Percentiles rank a stretch among this genome's conserved stretches.
These are phyloP conservation scores for Penicillium canescens DNA, from an alignment of 495 filamentous ascomycete genomes.

Conservation along the genomic window DNA sequence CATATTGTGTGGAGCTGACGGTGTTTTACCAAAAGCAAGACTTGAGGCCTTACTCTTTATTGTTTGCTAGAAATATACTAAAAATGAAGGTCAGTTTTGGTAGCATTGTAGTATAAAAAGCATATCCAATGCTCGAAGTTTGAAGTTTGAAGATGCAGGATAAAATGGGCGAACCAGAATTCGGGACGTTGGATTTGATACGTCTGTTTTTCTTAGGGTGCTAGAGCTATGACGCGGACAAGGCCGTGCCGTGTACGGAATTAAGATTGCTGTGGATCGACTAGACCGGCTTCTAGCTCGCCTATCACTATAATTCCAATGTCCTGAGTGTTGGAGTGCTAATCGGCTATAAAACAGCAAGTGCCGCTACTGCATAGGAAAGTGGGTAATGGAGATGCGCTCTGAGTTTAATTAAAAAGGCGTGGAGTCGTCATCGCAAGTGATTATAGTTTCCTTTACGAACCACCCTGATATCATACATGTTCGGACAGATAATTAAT, in stretches of 20 bases:
- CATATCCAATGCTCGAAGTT: background rate
- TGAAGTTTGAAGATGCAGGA: background rate
- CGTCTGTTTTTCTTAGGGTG: background rate
- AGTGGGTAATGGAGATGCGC: constrained; percentile 10
- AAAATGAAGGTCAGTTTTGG: too few relatives aligned
- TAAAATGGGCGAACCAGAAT: background rate
- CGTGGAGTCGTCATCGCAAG: constrained; percentile 14
- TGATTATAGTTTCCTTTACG: background rate
- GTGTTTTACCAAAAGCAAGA: too few relatives aligned
- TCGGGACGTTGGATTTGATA: background rate
- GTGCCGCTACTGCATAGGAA: background rate
- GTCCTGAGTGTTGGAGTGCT: background rate
- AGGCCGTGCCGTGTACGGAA: background rate
- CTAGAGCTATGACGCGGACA: constrained; percentile 20
- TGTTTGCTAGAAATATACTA: too few relatives aligned
- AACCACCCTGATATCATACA: too few relatives aligned
- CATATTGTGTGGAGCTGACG: too few relatives aligned
- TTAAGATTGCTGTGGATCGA: constrained; percentile 24
- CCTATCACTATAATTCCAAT: constrained; percentile 11
- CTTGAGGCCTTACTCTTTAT: too few relatives aligned
- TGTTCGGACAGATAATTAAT: background rate
- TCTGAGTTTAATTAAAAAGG: constrained; percentile 7
- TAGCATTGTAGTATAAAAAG: background rate
- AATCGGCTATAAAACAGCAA: background rate
- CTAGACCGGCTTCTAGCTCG: constrained; percentile 3